Percentiles rank a stretch among this genome's conserved stretches.
phyloP scores from a whole-genome alignment of 305 asterid species.

The Solanum hybrid region DNA sequence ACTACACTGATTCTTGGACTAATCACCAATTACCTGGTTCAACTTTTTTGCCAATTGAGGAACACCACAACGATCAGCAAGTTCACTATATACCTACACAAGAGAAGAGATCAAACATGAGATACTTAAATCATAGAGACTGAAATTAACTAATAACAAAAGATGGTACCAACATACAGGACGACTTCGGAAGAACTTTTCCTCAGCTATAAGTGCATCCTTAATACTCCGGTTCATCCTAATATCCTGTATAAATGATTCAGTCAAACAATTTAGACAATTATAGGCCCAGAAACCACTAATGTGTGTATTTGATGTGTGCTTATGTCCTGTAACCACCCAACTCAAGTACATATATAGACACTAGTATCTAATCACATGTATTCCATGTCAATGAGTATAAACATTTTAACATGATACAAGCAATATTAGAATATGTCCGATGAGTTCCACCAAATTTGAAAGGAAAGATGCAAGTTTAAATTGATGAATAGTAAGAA shows the following conservation, averaged over 20 bases:
- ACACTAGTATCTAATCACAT: background rate
- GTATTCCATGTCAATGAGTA: background rate
- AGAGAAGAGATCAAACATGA: constrained; percentile 6
- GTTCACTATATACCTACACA: constrained; percentile 73
- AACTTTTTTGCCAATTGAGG: constrained; percentile 94
- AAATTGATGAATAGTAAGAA: background rate
- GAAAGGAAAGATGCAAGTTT: background rate
- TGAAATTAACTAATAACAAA: constrained; percentile 16
- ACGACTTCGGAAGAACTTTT: constrained; percentile 83
- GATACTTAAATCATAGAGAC: background rate
- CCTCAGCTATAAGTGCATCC: constrained; percentile 93
- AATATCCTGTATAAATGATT: constrained; percentile 60
- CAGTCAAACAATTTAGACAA: background rate
- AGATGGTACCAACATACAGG: constrained; percentile 49
- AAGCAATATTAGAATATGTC: background rate
- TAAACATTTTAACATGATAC: background rate
- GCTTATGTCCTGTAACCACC: background rate
- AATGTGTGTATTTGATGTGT: background rate
- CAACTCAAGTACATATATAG: background rate
- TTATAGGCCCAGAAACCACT: background rate
- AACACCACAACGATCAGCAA: constrained; percentile 81
- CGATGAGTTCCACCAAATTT: background rate
- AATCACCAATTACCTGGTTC: constrained; percentile 77
- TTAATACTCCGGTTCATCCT: constrained; percentile 60
- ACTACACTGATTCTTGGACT: background rate